phyloP scores from a whole-genome alignment of 352 stramenopile genomes.

The Aphanomyces cochlioides region DNA sequence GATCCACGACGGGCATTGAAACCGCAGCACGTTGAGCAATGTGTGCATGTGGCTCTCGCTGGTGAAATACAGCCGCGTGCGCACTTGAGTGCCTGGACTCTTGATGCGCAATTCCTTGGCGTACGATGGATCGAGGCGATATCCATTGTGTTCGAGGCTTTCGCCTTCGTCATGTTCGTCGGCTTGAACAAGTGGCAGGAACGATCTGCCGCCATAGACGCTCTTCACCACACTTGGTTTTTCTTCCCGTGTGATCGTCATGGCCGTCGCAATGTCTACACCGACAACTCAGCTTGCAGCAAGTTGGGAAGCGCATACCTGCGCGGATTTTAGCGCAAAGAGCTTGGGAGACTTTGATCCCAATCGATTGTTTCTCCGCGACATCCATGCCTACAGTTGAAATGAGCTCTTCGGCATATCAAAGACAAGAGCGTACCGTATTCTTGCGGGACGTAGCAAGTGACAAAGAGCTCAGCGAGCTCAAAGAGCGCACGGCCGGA shows the following conservation, averaged over 20 bases:
- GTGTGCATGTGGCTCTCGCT: conserved; percentile 98
- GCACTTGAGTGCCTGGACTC: conserved; percentile 77
- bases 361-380: conserved; percentile 93
- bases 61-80: conserved; percentile 99
- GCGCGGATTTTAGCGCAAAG: conserved; percentile 98
- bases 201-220: conserved; percentile 37
- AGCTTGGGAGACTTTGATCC: conserved; percentile 93
- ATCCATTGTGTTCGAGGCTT: conserved; percentile 83
- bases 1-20: conserved; percentile 74
- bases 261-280: conserved; percentile 73
- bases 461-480: conserved; percentile 92
- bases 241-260: conserved; percentile 45
- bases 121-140: conserved; percentile 80
- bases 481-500: conserved; percentile 90
- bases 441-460: conserved; percentile 98
- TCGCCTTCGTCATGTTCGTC: conserved; percentile 41
- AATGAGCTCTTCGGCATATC: background rate
- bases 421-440: conserved; percentile 40
- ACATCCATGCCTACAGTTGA: conserved; percentile 65
- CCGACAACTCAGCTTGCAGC: background rate
- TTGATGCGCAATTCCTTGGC: conserved; percentile 96
- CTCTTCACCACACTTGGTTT: conserved; percentile 37
- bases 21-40: conserved; percentile 97
- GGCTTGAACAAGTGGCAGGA: conserved; percentile 25
- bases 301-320: conserved; percentile 32